Percentiles rank a stretch among this genome's conserved stretches.
phyloP scores from a whole-genome alignment of 306 rosid species.

The Sechiopsis laciniata region DNA sequence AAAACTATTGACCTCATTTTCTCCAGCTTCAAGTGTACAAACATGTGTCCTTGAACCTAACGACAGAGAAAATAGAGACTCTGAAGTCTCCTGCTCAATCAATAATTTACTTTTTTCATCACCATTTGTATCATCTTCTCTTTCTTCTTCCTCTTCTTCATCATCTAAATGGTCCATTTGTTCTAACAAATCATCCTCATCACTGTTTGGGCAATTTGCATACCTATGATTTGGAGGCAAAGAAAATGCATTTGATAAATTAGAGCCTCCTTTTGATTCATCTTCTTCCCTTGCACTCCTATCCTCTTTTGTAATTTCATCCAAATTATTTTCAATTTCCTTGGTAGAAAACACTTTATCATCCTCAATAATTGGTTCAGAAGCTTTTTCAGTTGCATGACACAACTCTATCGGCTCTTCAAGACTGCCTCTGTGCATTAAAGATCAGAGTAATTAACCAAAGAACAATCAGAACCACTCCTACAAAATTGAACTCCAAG shows the following conservation, averaged over 20 bases:
- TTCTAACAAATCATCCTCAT: background rate
- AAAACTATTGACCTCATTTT: slow-evolving; percentile 55
- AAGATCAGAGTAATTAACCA: background rate
- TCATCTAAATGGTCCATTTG: slow-evolving; percentile 20
- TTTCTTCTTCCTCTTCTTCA: background rate
- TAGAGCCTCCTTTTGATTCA: slow-evolving; percentile 1
- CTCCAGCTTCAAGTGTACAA: slow-evolving; percentile 36
- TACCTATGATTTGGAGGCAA: slow-evolving; percentile 21
- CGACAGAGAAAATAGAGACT: slow-evolving; percentile 67
- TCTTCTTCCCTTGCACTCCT: slow-evolving; percentile 25
- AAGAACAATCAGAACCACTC: background rate
- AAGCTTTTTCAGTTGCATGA: slow-evolving; percentile 24
- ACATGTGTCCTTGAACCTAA: slow-evolving; percentile 37
- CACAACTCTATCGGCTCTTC: slow-evolving; percentile 29
- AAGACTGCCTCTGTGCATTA: slow-evolving; percentile 34
- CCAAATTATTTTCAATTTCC: slow-evolving; percentile 20
- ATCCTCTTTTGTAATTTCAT: slow-evolving; percentile 24
- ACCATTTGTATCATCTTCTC: background rate
- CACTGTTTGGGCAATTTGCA: background rate
- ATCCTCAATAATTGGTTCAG: slow-evolving; percentile 25
- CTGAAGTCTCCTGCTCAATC: slow-evolving; percentile 55
- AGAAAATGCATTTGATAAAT: slow-evolving; percentile 12
- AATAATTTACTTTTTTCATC: background rate
- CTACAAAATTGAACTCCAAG: background rate
- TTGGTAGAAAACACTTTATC: slow-evolving; percentile 19